phyloP scores from a whole-genome alignment of 148 eudicot species.

The Fallopia convolvulus region DNA sequence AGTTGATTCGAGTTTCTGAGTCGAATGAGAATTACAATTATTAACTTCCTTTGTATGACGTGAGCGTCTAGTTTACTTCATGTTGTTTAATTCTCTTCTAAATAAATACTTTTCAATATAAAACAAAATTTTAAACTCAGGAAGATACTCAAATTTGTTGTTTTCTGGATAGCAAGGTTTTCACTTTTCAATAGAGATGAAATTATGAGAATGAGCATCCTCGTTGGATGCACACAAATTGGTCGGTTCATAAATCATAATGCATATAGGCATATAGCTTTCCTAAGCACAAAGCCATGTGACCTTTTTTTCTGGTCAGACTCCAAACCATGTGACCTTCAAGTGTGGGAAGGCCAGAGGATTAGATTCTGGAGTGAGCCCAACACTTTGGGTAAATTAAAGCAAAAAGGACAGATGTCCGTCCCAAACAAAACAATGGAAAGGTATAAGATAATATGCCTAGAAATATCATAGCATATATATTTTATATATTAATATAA shows the following conservation, averaged over 20 bases:
- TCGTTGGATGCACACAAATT: too few relatives aligned
- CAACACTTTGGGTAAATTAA: background rate
- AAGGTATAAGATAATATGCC: background rate
- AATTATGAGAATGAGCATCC: too few relatives aligned
- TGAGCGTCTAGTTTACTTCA: too few relatives aligned
- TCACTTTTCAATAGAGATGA: too few relatives aligned
- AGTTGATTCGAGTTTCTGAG: too few relatives aligned
- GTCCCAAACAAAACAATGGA: background rate
- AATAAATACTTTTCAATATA: background rate
- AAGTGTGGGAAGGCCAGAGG: background rate
- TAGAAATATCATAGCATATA: background rate
- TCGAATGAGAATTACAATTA: too few relatives aligned
- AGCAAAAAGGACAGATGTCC: background rate
- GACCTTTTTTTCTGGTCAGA: background rate
- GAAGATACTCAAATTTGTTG: background rate
- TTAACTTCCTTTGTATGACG: too few relatives aligned
- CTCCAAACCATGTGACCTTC: background rate
- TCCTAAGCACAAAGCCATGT: background rate
- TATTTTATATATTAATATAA: background rate
- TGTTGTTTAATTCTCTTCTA: background rate
- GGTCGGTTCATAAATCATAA: too few relatives aligned
- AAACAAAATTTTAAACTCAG: background rate
- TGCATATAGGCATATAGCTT: background rate
- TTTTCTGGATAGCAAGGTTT: background rate
- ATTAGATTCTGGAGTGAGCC: background rate